phyloP scores from a whole-genome alignment of 2,329 filamentous ascomycete species.

The Harringtonia aguacate region DNA sequence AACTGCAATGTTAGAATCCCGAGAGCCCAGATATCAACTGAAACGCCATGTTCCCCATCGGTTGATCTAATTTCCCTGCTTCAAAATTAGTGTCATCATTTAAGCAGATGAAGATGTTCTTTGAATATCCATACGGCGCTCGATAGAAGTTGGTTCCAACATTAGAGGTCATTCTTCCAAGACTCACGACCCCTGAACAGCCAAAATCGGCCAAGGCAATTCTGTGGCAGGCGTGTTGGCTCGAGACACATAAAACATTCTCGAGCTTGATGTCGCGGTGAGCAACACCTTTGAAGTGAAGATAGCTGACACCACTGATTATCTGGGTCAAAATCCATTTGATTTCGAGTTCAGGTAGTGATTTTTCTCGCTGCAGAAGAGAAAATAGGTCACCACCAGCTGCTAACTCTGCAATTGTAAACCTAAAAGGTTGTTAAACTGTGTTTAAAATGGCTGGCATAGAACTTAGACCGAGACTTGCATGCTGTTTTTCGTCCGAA shows the following conservation, averaged over 20 bases:
- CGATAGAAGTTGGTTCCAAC: slow-evolving; percentile 37
- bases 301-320: slow-evolving; percentile 31
- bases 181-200: slow-evolving; percentile 29
- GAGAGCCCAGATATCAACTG: slow-evolving; percentile 42
- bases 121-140: slow-evolving; percentile 31
- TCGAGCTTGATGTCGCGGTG: slow-evolving; percentile 46
- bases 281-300: slow-evolving; percentile 37
- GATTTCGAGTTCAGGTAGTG: slow-evolving; percentile 29
- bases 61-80: slow-evolving; percentile 27
- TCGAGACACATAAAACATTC: slow-evolving; percentile 38
- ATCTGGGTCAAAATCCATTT: slow-evolving; percentile 37
- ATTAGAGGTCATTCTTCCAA: slow-evolving; percentile 29
- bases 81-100: background rate
- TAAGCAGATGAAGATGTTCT: too few species aligned
- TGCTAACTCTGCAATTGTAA: slow-evolving; percentile 47
- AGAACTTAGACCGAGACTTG: slow-evolving; percentile 21
- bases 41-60: slow-evolving; percentile 18
- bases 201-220: slow-evolving; percentile 44
- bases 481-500: slow-evolving; percentile 35
- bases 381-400: slow-evolving; percentile 44
- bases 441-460: background rate
- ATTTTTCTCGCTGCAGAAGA: slow-evolving; percentile 26
- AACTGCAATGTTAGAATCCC: slow-evolving; percentile 32
- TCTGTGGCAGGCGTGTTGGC: slow-evolving; percentile 30
- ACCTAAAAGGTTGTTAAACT: slow-evolving; percentile 25